Base-by-base conservation (phyloP, 257 asterid species). In the Ophiorrhiza pumila region DNA sequence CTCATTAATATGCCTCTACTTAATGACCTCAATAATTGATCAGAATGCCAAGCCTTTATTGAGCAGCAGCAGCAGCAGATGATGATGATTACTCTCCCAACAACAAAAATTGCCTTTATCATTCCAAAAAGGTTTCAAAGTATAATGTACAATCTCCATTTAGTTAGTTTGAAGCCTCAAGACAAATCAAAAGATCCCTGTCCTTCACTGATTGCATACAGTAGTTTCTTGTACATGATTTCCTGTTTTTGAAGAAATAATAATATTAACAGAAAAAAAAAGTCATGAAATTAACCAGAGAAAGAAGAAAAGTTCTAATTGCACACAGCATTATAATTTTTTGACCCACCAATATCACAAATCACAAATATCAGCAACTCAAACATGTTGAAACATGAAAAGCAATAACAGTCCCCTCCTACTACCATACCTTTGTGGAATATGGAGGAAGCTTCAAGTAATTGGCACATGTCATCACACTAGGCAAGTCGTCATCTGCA, bases 381-480 rank as follows among this genome's bases (percentile, higher is more conserved):
- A 53, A 55, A 23, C 15, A 55, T 31, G 41, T 41, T 41, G 29
- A 39, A 29, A 59, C 45, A 53, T 46, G 37, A 17, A 41, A 57
- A 13, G 50, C n/a, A n/a, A n/a, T n/a, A n/a, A n/a, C n/a, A n/a
- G n/a, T n/a, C n/a, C n/a, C n/a, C n/a, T n/a, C n/a, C n/a, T n/a
- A n/a, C n/a, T n/a, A n/a, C n/a, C 35, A 13, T 81, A 93, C 99
- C 98, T 95, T 95, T 37, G 96, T 86, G 62, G 99, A 92, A 80
- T 95, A 95, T 10, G 99, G 96, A 65, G 99, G 99, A 81, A 95
- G 98, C 86, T 95, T 95, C 87, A 95, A 86, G 84, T 95, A 95
- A 84, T 95, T 95, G 17, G 98, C 98, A 85, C 99, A 95, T 32
- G 99, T 95, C 99, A 92, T 95, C 74, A 95, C 98, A 56, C 99